Evolutionary conservation across 345 rosid species (phyloP).

Genomic region (Mangifera indica): DNA sequence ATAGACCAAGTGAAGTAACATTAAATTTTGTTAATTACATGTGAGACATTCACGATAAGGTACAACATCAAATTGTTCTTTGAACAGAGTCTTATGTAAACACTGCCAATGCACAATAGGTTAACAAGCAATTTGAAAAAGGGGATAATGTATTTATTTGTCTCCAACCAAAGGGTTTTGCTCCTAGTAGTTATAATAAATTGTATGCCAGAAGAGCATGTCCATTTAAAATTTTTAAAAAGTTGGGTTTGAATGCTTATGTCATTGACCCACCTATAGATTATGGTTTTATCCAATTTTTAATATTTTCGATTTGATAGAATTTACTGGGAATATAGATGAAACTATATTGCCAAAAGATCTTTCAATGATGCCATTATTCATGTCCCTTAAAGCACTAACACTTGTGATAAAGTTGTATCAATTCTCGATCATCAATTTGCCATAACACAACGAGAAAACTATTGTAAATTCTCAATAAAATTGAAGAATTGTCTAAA

Average conservation of each 20-base stretch:
- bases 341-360: background rate
- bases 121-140: background rate
- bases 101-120: background rate
- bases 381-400: background rate
- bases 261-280: background rate
- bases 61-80: background rate
- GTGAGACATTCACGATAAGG: background rate
- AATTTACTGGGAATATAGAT: background rate
- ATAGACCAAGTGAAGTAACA: no score
- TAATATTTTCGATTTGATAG: background rate
- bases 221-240: background rate
- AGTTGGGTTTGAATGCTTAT: background rate
- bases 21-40: background rate
- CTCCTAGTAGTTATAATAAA: background rate
- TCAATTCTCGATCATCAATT: background rate
- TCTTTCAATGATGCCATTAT: background rate
- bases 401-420: background rate
- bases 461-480: background rate
- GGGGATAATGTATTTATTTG: background rate
- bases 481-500: background rate
- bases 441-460: background rate
- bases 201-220: background rate
- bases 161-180: background rate
- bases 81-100: background rate
- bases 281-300: background rate